Evolutionary conservation across 2,329 filamentous ascomycete species (phyloP).

Genomic region (Diaporthe destruens): DNA sequence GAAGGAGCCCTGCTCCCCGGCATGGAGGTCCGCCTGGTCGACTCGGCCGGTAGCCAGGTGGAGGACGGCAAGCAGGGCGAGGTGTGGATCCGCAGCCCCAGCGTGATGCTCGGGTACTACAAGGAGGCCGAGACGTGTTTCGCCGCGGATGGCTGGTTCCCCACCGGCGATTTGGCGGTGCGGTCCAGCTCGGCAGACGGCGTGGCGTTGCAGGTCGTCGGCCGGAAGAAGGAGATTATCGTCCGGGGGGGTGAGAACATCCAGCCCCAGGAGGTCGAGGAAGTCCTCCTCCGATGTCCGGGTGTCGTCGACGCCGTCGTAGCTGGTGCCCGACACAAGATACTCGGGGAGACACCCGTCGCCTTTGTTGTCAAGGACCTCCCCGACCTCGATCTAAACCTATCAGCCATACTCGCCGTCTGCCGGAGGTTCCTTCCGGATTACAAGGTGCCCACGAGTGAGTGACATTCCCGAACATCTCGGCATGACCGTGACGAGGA

Average conservation of each 20-base stretch:
- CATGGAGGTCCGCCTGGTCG: background rate
- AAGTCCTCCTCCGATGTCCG: background rate
- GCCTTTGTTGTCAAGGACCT: background rate
- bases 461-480: background rate
- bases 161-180: conserved; percentile 23
- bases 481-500: background rate
- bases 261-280: conserved; percentile 17
- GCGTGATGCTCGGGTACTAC: conserved; percentile 9
- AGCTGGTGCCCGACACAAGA: background rate
- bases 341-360: conserved; percentile 20
- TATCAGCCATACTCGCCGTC: background rate
- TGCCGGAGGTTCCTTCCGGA: conserved; percentile 12
- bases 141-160: conserved; percentile 13
- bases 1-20: background rate
- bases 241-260: conserved; percentile 34
- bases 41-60: background rate
- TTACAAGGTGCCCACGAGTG: conserved; percentile 18
- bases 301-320: conserved; percentile 16
- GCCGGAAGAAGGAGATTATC: conserved; percentile 25
- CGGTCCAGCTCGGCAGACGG: too few relatives aligned
- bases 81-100: conserved; percentile 22
- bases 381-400: background rate
- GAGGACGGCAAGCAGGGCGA: conserved; percentile 3
- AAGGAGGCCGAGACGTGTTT: background rate
- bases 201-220: background rate